Evolutionary conservation across 805 yeast species (phyloP), one percentile per base, ranked within the genome.

Genomic region (Yamadazyma nakazawae): DNA sequence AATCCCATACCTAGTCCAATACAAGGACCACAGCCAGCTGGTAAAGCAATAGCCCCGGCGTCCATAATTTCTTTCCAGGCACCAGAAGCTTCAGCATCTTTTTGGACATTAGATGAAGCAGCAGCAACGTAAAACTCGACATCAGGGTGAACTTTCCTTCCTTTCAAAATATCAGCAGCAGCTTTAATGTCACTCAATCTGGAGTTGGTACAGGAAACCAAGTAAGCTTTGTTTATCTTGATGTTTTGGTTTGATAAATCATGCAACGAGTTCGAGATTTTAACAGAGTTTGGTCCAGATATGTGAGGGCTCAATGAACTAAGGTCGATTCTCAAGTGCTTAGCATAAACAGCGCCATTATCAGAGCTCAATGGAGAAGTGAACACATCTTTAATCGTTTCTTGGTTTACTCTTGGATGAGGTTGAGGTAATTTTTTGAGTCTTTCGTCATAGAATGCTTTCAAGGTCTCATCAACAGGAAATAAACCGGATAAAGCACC

Each of bases 21-120:
- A 74, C 99, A 94, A 19, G 99, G 99, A 39, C 99, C 99, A 73
- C 99, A 94, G 18, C 99, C 99, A 13, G 99, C 96, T 17, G 98
- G 98, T 57, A 94, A 79, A 31, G 97, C 88, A 57, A 73, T 87
- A 49, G 97, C 96, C 44, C 99, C 99, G 9, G 98, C 96, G 46
- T 84, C 92, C 40, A 94, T 60, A 48, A 94, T 76, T 17, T 81
- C 81, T 58, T 90, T 78, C 99, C 99, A 95, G 13, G 96, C 95
- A 46, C 99, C 99, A 37, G 69, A 72, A 31, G 81, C 79, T 70
- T 87, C 96, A 39, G 99, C 99, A 56, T 91, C 97, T 56, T 79
- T 78, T 72, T 92, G 97, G 34, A 94, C 97, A 58, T 83, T 82
- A 2, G 95, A 84, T 1, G 97, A 89, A 0, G 99, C 99, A 34